Conservation (phyloP, 148 eudicot species). For the Diospyros kaki region DNA sequence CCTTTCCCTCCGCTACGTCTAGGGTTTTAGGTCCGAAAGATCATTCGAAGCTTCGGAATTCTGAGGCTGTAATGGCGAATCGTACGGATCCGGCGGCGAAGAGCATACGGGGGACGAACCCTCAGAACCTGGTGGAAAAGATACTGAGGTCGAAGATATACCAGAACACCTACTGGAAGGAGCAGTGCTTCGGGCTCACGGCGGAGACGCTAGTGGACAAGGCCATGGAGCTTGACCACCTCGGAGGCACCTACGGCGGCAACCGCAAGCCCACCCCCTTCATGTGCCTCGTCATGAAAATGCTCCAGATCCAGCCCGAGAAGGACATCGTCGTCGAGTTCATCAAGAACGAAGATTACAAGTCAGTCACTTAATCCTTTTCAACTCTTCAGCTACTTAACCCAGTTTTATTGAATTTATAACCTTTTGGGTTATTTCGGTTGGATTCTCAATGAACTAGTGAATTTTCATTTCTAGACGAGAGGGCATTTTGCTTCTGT, state of each 20-base stretch:
- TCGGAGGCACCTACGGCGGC: slow-evolving; percentile 89
- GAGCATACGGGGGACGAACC: slow-evolving; percentile 92
- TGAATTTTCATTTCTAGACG: too few species aligned
- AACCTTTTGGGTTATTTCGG: too few species aligned
- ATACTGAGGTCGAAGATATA: slow-evolving; percentile 81
- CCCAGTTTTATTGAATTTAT: too few species aligned
- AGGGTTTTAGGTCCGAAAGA: neutral
- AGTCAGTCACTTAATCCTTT: slow-evolving; percentile 27
- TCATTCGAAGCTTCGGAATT: slow-evolving; percentile 2
- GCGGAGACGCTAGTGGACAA: slow-evolving; percentile 98
- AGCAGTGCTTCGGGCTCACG: slow-evolving; percentile 94
- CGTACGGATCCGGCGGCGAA: slow-evolving; percentile 92
- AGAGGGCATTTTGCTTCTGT: too few species aligned
- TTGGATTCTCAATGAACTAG: too few species aligned
- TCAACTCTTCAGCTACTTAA: too few species aligned
- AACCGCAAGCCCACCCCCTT: slow-evolving; percentile 91
- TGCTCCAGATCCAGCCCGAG: slow-evolving; percentile 76
- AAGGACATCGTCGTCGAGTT: slow-evolving; percentile 92
- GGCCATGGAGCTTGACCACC: slow-evolving; percentile 97
- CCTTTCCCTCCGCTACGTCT: neutral
- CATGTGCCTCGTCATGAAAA: slow-evolving; percentile 86
- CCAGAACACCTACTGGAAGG: slow-evolving; percentile 89
- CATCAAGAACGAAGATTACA: slow-evolving; percentile 57
- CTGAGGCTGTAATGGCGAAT: slow-evolving; percentile 67
- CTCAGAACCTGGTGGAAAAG: slow-evolving; percentile 92